phyloP scores from a whole-genome alignment of 2,329 filamentous ascomycete species.

The Piedraia hortae region DNA sequence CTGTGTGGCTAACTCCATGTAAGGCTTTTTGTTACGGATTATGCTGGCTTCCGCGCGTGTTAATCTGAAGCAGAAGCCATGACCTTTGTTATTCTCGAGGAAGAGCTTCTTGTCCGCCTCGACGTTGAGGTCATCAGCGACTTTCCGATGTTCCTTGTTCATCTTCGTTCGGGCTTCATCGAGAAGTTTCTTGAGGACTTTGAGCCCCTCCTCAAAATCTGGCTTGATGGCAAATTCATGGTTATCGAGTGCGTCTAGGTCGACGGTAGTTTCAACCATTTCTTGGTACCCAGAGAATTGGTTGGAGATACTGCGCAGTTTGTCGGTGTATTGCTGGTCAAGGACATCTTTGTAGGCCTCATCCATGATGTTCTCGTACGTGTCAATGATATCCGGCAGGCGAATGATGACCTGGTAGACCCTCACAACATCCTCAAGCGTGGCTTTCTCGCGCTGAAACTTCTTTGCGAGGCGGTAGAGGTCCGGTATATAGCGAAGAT shows the following conservation, averaged over 20 bases:
- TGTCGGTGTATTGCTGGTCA: slow-evolving; percentile 63
- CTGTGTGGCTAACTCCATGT: slow-evolving; percentile 88
- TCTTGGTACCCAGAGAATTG: slow-evolving; percentile 69
- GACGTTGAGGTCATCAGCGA: slow-evolving; percentile 57
- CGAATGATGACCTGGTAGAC: slow-evolving; percentile 87
- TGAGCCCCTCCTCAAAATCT: slow-evolving; percentile 74
- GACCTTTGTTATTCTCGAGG: slow-evolving; percentile 80
- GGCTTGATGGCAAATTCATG: slow-evolving; percentile 98
- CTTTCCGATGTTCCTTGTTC: slow-evolving; percentile 49
- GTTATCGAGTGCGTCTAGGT: slow-evolving; percentile 79
- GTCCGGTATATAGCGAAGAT: slow-evolving; percentile 76
- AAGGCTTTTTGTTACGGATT: slow-evolving; percentile 71
- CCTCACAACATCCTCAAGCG: slow-evolving; percentile 79
- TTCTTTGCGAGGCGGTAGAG: slow-evolving; percentile 81
- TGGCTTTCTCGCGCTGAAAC: slow-evolving; percentile 77
- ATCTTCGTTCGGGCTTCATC: slow-evolving; percentile 65
- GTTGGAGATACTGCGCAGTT: slow-evolving; percentile 45
- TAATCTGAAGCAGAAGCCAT: slow-evolving; percentile 88
- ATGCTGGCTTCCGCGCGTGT: slow-evolving; percentile 75
- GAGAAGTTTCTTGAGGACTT: slow-evolving; percentile 70
- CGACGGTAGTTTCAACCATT: slow-evolving; percentile 96
- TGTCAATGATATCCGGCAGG: slow-evolving; percentile 66
- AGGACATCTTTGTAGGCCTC: slow-evolving; percentile 72
- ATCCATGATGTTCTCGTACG: slow-evolving; percentile 83
- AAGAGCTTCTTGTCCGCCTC: slow-evolving; percentile 98